phyloP scores from a whole-genome alignment of 2,329 filamentous ascomycete species.

The Aspergillus tubingensis region DNA sequence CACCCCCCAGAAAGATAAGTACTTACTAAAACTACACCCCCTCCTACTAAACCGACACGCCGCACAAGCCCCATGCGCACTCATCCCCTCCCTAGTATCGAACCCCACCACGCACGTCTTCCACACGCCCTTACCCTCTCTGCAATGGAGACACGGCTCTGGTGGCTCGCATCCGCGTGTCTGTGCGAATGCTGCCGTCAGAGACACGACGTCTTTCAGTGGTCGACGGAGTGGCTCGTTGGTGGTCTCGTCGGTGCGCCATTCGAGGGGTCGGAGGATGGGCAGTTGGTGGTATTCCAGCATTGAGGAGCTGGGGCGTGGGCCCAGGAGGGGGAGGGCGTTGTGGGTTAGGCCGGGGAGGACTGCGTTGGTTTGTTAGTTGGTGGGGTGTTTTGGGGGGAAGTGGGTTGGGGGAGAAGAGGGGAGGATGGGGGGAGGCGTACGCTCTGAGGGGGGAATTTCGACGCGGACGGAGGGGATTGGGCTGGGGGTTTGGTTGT shows the following conservation, averaged over 20 bases:
- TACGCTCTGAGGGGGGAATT: too few species aligned
- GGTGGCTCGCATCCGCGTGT: neutral
- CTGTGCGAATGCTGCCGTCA: conserved; percentile 9
- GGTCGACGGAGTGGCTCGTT: neutral
- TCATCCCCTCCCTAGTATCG: neutral
- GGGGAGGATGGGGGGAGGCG: too few species aligned
- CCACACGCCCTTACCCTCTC: neutral
- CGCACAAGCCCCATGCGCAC: conserved; percentile 6
- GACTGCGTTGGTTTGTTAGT: neutral
- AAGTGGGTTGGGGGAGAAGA: too few species aligned
- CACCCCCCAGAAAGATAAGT: neutral
- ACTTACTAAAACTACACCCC: neutral
- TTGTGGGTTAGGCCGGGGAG: neutral
- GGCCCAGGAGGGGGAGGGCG: neutral
- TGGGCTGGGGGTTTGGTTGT: too few species aligned
- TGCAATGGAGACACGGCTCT: conserved; percentile 6
- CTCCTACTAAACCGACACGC: conserved; percentile 12
- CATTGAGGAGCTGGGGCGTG: neutral
- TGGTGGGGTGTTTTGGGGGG: too few species aligned
- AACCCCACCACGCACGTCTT: conserved; percentile 4
- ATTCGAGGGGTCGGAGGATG: neutral
- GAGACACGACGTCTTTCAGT: neutral
- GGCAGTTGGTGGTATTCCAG: neutral
- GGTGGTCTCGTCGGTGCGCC: neutral
- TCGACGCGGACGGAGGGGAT: too few species aligned